Conservation (phyloP, 2,329 filamentous ascomycete species). For the Colletotrichum tropicale region DNA sequence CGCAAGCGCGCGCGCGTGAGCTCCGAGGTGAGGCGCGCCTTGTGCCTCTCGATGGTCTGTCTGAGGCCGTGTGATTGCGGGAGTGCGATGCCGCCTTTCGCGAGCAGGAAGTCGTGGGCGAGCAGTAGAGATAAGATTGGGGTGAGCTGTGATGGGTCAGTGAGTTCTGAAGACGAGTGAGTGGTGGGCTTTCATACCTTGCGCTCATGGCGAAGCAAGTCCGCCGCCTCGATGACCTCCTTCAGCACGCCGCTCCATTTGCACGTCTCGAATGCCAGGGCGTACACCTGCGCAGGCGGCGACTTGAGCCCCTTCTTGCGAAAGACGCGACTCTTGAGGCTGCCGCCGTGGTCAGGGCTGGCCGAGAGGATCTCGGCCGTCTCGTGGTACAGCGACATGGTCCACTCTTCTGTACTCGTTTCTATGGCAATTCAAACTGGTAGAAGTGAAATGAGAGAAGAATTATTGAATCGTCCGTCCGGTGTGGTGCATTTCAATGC, state of each 20-base stretch:
- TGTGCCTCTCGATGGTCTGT: conserved; percentile 78
- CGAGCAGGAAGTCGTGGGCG: conserved; percentile 82
- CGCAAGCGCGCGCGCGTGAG: conserved; percentile 80
- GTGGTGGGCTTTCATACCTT: conserved; percentile 64
- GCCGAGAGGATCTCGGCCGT: conserved; percentile 76
- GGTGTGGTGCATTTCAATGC: neutral
- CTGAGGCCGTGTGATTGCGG: conserved; percentile 80
- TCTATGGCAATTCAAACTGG: too few relatives aligned
- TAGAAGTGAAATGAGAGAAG: too few relatives aligned
- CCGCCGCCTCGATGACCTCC: conserved; percentile 85
- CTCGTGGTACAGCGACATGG: conserved; percentile 96
- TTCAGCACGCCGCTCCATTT: conserved; percentile 91
- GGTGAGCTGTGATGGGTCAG: conserved; percentile 64
- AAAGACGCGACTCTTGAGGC: conserved; percentile 87
- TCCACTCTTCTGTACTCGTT: too few relatives aligned
- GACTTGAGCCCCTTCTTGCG: conserved; percentile 76
- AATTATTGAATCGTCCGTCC: neutral
- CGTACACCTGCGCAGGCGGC: conserved; percentile 82
- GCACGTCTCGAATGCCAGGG: conserved; percentile 81
- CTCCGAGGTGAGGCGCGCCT: conserved; percentile 79
- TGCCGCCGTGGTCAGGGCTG: conserved; percentile 72
- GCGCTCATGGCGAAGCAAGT: conserved; percentile 77
- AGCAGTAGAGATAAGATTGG: conserved; percentile 82
- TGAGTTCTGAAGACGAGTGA: neutral
- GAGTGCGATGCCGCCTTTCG: conserved; percentile 82